Evolutionary conservation across 306 rosid species (phyloP), one percentile per base, ranked within the genome.

Genomic region (Geum urbanum): DNA sequence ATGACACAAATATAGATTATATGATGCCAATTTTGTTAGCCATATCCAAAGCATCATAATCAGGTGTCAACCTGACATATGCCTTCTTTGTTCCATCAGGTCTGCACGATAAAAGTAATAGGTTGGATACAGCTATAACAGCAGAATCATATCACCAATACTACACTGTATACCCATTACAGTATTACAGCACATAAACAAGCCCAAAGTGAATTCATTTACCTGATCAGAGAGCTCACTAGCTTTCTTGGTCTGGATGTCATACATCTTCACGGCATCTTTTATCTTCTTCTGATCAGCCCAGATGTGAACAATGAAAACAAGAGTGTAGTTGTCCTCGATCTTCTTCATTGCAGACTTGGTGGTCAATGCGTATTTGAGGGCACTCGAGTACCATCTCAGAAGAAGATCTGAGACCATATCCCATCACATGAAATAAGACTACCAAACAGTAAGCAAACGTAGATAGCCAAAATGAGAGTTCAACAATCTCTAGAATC

Each of bases 321-420:
- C 92, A 18, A 85, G 79, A 6, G 97, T 92, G 73, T 92, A 89
- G 78, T 92, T 92, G 73, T 92, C 97, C 77, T 92, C 97, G 15
- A 92, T 92, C 81, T 92, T 92, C 72, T 92, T 89, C 97, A 92
- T 92, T 1, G 97, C 97, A 78, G 97, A 91, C 74, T 91, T 96
- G 0, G 97, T 91, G 16, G 96, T 91, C 20, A 86, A 66, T 37
- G 97, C 92, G 58, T 73, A 91, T 39, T 91, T 91, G 43, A 91
- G 96, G 32, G 32, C 32, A 27, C 32, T 27, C 32, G 32, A 27
- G 32, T 27, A 27, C 32, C 32, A 27, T 27, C 32, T 27, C 32
- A 27, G 2, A 27, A 27, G 32, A 27, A 27, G 32, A 27, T 27
- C 1, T 2, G 44, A 69, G 10, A 46, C 14, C 6, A 22, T 24